Evolutionary conservation across 345 rosid genomes (phyloP).

Genomic region (Euphorbia peplus): DNA sequence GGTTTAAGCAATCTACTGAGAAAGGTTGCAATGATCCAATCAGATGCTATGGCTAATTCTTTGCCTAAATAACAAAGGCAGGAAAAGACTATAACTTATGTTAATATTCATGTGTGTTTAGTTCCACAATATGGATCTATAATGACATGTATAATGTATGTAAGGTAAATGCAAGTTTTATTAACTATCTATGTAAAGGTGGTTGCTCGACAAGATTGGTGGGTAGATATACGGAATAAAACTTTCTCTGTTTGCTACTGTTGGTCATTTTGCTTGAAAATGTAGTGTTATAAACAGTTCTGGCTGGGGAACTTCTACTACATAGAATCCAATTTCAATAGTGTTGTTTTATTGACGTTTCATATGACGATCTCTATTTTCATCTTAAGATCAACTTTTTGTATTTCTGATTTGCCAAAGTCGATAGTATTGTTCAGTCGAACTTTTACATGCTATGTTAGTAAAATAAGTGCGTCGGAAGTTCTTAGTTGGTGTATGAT

Average conservation of each 20-base stretch:
- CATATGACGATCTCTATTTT: too few relatives aligned
- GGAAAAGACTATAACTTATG: neutral
- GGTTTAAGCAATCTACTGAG: constrained; percentile 62
- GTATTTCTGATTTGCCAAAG: too few relatives aligned
- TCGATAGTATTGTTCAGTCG: too few relatives aligned
- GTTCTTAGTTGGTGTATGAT: too few relatives aligned
- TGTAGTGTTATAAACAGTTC: neutral
- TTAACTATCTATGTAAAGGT: constrained; percentile 9
- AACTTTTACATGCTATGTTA: too few relatives aligned
- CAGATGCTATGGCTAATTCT: constrained; percentile 77
- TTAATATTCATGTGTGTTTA: neutral
- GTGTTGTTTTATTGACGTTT: neutral
- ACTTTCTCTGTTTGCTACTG: neutral
- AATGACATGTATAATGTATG: constrained; percentile 1
- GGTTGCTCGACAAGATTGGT: neutral
- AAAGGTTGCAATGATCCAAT: constrained; percentile 93
- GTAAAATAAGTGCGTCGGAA: too few relatives aligned
- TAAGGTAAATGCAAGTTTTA: constrained; percentile 2
- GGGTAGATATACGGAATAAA: constrained; percentile 5
- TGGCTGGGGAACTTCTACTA: neutral
- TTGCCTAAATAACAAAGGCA: neutral
- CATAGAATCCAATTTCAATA: neutral
- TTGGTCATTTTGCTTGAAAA: neutral
- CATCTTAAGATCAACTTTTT: too few relatives aligned
- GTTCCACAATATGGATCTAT: constrained; percentile 5